phyloP scores from a whole-genome alignment of 192 early-diverging fungal species.

The Gaertneriomyces sp. region DNA sequence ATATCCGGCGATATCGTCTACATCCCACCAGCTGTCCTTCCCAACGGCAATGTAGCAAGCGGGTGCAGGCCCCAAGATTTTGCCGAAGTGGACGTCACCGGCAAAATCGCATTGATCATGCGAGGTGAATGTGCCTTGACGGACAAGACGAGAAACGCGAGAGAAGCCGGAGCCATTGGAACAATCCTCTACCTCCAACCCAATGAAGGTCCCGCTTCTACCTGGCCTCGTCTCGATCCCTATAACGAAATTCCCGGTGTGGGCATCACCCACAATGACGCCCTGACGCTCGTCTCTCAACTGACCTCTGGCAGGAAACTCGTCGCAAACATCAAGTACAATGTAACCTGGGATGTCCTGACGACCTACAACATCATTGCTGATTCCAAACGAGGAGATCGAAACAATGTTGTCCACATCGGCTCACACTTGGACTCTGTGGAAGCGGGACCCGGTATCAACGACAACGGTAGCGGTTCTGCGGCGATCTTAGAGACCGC shows the following conservation, averaged over 20 bases:
- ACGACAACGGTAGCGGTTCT: slow-evolving; percentile 48
- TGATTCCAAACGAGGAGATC: slow-evolving; percentile 28
- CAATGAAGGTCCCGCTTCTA: neutral
- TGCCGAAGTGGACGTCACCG: neutral
- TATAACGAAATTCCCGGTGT: slow-evolving; percentile 11
- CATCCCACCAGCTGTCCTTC: neutral
- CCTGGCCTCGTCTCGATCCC: too few relatives aligned
- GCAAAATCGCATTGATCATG: slow-evolving; percentile 2
- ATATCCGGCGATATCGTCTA: neutral
- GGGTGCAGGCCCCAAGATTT: slow-evolving; percentile 7
- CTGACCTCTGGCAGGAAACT: neutral
- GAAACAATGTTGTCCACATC: slow-evolving; percentile 32
- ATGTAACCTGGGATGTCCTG: neutral
- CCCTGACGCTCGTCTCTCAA: neutral
- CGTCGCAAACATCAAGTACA: neutral
- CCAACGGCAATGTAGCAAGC: neutral
- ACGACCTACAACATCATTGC: slow-evolving; percentile 35
- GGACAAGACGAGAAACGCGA: slow-evolving; percentile 22
- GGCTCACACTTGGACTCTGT: slow-evolving; percentile 45
- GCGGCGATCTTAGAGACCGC: slow-evolving; percentile 44
- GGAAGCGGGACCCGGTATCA: slow-evolving; percentile 45
- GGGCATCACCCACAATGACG: slow-evolving; percentile 1
- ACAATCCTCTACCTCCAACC: slow-evolving; percentile 15
- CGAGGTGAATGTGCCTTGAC: neutral
- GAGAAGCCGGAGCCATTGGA: slow-evolving; percentile 21